Percentiles rank a stretch among this genome's conserved stretches.
These are phyloP conservation scores for Saccharomycopsis phalli DNA, from an alignment of 1,139 yeast genomes.

Conservation along the genomic window DNA sequence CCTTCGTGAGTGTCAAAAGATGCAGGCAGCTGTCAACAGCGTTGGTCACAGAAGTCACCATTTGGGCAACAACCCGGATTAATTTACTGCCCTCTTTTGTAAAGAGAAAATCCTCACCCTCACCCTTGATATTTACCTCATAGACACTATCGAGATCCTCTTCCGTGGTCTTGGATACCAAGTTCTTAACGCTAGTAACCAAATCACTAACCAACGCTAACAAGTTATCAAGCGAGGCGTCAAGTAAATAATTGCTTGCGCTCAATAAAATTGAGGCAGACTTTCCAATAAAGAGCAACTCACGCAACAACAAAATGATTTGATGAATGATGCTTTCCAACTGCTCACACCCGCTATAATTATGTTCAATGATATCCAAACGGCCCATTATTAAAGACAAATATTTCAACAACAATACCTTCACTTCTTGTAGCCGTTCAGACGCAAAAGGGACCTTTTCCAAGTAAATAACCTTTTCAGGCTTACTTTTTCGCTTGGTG, in stretches of 20 bases:
- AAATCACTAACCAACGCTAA: slow-evolving; percentile 56
- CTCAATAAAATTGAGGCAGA: slow-evolving; percentile 39
- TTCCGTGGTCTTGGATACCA: slow-evolving; percentile 44
- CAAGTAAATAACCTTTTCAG: slow-evolving; percentile 28
- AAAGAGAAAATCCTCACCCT: slow-evolving; percentile 37
- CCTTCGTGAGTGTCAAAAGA: slow-evolving; percentile 53
- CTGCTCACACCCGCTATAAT: slow-evolving; percentile 57
- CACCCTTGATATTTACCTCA: slow-evolving; percentile 24
- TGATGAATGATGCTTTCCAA: slow-evolving; percentile 62
- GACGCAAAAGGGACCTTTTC: slow-evolving; percentile 58
- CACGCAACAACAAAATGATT: slow-evolving; percentile 53
- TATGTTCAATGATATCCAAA: slow-evolving; percentile 65
- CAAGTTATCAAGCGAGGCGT: slow-evolving; percentile 47
- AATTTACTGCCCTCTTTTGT: slow-evolving; percentile 62
- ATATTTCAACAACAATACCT: slow-evolving; percentile 59
- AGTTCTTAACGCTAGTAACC: slow-evolving; percentile 53
- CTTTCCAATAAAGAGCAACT: slow-evolving; percentile 53
- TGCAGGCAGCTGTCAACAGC: slow-evolving; percentile 42
- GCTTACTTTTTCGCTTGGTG: slow-evolving; percentile 11
- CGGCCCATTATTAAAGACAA: slow-evolving; percentile 66
- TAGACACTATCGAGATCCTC: slow-evolving; percentile 32
- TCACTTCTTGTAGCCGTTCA: slow-evolving; percentile 65
- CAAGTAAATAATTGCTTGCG: slow-evolving; percentile 39
- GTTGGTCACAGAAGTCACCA: slow-evolving; percentile 48
- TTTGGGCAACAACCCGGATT: slow-evolving; percentile 51